Evolutionary conservation across 495 filamentous ascomycete genomes (phyloP).

Genomic region (Podospora sp.): DNA sequence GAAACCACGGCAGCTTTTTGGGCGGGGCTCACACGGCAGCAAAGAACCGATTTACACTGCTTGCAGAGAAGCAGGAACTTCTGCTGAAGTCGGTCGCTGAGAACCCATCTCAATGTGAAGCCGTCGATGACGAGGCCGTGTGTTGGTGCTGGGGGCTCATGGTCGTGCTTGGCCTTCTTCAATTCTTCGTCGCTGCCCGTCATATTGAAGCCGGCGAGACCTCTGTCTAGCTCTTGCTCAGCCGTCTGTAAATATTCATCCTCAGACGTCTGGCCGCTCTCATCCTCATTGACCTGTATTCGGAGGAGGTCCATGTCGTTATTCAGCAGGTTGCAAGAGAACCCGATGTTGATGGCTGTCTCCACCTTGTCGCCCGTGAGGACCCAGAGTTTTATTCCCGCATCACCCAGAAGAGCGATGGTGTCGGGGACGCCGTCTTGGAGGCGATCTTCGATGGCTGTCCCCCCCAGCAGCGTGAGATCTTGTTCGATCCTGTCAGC

Average conservation of each 20-base stretch:
- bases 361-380: conserved; percentile 98
- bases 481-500: conserved; percentile 90
- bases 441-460: conserved; percentile 95
- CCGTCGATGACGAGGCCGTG: conserved; percentile 98
- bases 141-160: conserved; percentile 80
- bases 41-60: conserved; percentile 94
- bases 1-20: conserved; percentile 97
- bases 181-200: conserved; percentile 89
- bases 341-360: conserved; percentile 99
- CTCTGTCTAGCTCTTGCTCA: conserved; percentile 69
- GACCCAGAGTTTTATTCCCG: conserved; percentile 99
- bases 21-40: conserved; percentile 94
- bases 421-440: conserved; percentile 98
- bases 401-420: conserved; percentile 87
- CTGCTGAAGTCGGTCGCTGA: conserved; percentile 79
- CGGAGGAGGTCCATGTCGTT: conserved; percentile 98
- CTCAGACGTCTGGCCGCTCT: conserved; percentile 38
- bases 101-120: conserved; percentile 86
- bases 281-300: conserved; percentile 80
- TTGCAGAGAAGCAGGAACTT: conserved; percentile 96
- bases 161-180: conserved; percentile 72
- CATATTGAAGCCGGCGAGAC: conserved; percentile 72
- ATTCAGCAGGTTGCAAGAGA: conserved; percentile 95
- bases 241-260: conserved; percentile 57
- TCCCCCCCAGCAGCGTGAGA: conserved; percentile 87